Base-by-base conservation (phyloP, 169 alveolate species). In the Eimeria brunetti region DNA sequence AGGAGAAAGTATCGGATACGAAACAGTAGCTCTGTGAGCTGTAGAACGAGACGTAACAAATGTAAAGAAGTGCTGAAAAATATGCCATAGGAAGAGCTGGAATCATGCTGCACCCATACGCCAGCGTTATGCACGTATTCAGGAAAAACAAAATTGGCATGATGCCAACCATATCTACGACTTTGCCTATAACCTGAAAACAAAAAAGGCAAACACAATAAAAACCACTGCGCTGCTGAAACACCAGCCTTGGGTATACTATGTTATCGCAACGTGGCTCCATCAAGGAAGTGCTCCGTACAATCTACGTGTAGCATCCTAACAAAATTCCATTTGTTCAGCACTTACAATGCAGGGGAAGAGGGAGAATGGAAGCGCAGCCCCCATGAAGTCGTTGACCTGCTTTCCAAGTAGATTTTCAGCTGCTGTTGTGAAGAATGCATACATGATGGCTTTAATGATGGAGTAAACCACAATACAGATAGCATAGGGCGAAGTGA, bases 371-470 rank as follows among this genome's bases (percentile, higher is more conserved):
- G 96, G 96, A 85, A 85, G 33, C 22, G 89, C 91, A 78, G 93
- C 73, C 49, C 96, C 96, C 83, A 95, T 84, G 64, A 95, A 95
- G 93, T 86, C 88, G 81, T 95, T 95, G 62, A 90, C 96, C 49
- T 86, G 84, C 71, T 89, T 95, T 30, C 95, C 95, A 22, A 88
- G 89, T 24, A 95, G 89, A 14, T 78, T 60, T 51, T 95, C 96
- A 5, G 95, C 96, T 30, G 95, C 88, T 8, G 94, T 89, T 51
- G 89, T 83, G 69, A 84, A 78, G 46, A 95, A 95, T 8, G 94
- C 89, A 44, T 86, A 89, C 69, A 76, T 44, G 64, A 95, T 51
- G 18, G 96, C 89, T 46, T 86, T 86, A 22, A 81, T 33, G 71
- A 86, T 88, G 38, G 84, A 73, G 91, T 89, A 76, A 49, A 88